These are phyloP conservation scores for Zymoseptoria brevis DNA, from an alignment of 2,329 filamentous ascomycete genomes.

Conservation along the genomic window DNA sequence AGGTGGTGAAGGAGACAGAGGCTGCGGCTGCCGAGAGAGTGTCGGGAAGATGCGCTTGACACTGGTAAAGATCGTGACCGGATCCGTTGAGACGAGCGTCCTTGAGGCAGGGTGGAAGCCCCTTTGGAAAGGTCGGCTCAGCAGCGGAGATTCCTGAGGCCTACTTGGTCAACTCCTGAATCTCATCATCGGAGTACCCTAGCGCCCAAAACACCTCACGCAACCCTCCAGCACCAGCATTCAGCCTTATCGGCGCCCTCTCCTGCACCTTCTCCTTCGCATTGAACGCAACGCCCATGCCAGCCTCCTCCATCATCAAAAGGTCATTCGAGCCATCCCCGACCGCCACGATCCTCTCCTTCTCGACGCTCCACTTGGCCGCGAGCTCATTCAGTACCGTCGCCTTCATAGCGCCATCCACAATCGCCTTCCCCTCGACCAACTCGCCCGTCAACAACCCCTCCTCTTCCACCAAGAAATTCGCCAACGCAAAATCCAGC, in stretches of 20 bases:
- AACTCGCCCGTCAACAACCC: conserved; percentile 63
- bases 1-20: not conserved
- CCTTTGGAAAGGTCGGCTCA: not conserved
- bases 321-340: conserved; percentile 80
- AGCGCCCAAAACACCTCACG: not conserved
- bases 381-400: conserved; percentile 66
- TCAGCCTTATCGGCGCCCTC: conserved; percentile 64
- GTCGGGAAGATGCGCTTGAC: too few species aligned
- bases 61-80: not conserved
- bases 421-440: conserved; percentile 59
- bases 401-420: conserved; percentile 67
- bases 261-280: conserved; percentile 76
- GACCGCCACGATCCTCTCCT: conserved; percentile 63
- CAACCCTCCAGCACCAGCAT: conserved; percentile 28
- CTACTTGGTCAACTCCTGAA: not conserved
- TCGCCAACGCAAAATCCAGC: conserved; percentile 82
- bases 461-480: conserved; percentile 59
- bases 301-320: conserved; percentile 68
- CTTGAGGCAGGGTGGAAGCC: not conserved
- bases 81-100: not conserved
- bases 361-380: conserved; percentile 54
- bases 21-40: not conserved
- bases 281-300: conserved; percentile 73
- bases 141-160: not conserved
- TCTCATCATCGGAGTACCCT: not conserved